Percentiles rank a stretch among this genome's conserved stretches.
These are phyloP conservation scores for Trichophyton equinum DNA, from an alignment of 2,329 filamentous ascomycete species.

Conservation along the genomic window DNA sequence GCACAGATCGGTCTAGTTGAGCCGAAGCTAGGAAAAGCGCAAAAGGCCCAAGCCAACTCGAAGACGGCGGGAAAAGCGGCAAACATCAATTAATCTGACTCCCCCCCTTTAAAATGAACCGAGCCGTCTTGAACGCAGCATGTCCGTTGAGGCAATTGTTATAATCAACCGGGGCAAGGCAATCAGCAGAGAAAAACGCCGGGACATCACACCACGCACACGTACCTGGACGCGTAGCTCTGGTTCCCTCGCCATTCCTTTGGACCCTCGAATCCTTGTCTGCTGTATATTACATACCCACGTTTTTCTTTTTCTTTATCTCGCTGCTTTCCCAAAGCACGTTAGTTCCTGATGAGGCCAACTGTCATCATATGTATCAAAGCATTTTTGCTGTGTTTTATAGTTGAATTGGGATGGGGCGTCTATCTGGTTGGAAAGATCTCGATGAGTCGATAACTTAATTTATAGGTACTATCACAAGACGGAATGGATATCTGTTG, in stretches of 20 bases:
- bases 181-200: background rate
- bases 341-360: background rate
- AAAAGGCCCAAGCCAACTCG: background rate
- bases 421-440: background rate
- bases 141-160: background rate
- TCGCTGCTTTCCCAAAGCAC: background rate
- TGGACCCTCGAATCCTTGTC: background rate
- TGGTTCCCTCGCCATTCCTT: background rate
- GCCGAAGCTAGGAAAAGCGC: constrained; percentile 15
- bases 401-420: background rate
- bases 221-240: background rate
- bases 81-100: constrained; percentile 3
- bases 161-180: background rate
- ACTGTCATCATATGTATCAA: background rate
- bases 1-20: constrained; percentile 25
- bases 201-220: background rate
- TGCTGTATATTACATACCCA: constrained; percentile 3
- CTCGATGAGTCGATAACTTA: background rate
- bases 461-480: background rate
- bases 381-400: background rate
- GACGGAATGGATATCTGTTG: background rate
- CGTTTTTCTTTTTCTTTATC: background rate
- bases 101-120: no score
- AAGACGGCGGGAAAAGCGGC: background rate
- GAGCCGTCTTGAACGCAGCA: background rate